Base-by-base conservation (phyloP, 2,329 filamentous ascomycete genomes). In the Drechslerella coelobrocha region DNA sequence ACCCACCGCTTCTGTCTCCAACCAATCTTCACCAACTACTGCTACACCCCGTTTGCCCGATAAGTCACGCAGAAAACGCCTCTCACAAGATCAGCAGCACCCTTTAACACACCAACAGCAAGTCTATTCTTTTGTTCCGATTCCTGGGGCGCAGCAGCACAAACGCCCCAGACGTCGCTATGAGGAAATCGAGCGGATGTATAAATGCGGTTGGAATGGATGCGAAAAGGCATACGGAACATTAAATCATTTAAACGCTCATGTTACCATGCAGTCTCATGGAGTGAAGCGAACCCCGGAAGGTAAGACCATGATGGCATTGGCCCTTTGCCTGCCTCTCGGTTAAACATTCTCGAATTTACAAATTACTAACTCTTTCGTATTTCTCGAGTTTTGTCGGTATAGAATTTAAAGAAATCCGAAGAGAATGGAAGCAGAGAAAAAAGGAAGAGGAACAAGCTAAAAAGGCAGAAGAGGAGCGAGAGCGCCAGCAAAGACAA, bases 151-250 rank as follows among this genome's bases (percentile, higher is more conserved):
- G 10, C 92, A 97, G 78, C 94, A 99, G 79, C 93, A 97, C 79
- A 99, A 99, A 83, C 87, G 94, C 66, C 94, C 94, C 10, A 86
- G 94, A 73, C 85, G 94, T 76, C 87, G 94, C 59, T 99, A 97
- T 77, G 94, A 99, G 80, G 94, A 99, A 79, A 99, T 99, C 76
- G 94, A 99, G 82, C 88, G 94, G 78, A 97, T 99, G 94, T 97
- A 99, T 83, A 97, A 97, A 81, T 99, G 94, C 78, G 94, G 93
- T 24, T 97, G 92, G 91, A 93, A 97, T 74, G 92, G 92, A 7
- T 99, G 94, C 78, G 94, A 99, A 80, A 99, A 99, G 81, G 94
- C 94, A 1, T 99, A 99, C 76, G 94, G 94, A 69, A 99, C 94
- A 51, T 81, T 99, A 72, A 99, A 99, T 79, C 94, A 99, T 79